Evolutionary conservation across 2,329 filamentous ascomycete species (phyloP).

Genomic region (Paraphoma chrysanthemicola): DNA sequence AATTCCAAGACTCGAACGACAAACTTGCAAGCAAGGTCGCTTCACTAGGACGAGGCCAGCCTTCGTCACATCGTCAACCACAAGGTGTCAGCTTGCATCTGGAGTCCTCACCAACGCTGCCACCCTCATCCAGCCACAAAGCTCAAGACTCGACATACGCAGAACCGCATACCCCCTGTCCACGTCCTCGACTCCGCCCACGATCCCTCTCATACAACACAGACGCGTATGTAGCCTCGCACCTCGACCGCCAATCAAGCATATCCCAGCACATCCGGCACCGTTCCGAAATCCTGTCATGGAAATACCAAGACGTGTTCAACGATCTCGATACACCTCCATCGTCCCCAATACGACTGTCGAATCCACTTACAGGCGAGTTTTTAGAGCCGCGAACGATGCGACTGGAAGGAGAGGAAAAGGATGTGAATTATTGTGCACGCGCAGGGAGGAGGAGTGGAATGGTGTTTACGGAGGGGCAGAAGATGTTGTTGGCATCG

Average conservation of each 20-base stretch:
- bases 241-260: background rate
- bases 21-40: constrained; percentile 11
- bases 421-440: background rate
- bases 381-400: background rate
- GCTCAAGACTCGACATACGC: background rate
- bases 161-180: background rate
- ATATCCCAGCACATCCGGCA: background rate
- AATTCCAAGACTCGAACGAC: constrained; percentile 8
- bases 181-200: background rate
- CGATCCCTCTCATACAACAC: background rate
- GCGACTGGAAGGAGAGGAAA: background rate
- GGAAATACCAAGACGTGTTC: constrained; percentile 17
- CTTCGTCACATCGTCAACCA: background rate
- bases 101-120: background rate
- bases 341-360: background rate
- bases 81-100: background rate
- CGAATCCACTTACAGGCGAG: background rate
- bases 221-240: background rate
- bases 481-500: background rate
- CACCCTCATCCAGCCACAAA: background rate
- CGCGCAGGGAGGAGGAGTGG: background rate
- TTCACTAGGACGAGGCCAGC: background rate
- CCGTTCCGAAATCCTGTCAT: background rate
- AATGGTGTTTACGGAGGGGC: background rate
- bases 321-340: background rate